Evolutionary conservation across 1,139 yeast species (phyloP).

Genomic region (Lodderomyces parapsilosis): DNA sequence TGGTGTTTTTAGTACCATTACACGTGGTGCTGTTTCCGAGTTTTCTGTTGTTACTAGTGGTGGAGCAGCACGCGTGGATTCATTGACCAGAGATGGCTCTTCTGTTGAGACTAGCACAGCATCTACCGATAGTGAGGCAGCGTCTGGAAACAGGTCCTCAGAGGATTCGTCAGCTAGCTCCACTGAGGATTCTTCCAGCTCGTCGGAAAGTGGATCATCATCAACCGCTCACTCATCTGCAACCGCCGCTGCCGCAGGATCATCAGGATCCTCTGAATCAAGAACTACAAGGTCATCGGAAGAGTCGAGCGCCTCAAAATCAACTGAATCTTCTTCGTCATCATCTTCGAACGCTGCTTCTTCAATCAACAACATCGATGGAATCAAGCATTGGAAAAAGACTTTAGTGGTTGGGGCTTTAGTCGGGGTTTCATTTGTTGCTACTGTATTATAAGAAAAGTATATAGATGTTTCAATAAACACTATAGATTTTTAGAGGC

Average conservation of each 20-base stretch:
- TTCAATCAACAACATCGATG: conserved; percentile 18
- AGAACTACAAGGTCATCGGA: conserved; percentile 11
- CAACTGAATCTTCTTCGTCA: conserved; percentile 3
- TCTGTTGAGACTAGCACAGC: conserved; percentile 4
- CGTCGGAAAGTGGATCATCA: conserved; percentile 4
- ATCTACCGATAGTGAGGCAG: not conserved
- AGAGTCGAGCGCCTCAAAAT: conserved; percentile 15
- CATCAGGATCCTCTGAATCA: conserved; percentile 12
- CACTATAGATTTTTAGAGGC: too few relatives aligned
- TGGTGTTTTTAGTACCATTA: conserved; percentile 12
- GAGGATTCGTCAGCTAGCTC: conserved; percentile 5
- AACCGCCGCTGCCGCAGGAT: conserved; percentile 7
- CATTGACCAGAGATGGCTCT: conserved; percentile 5
- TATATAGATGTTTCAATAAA: too few relatives aligned
- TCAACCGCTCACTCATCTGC: not conserved
- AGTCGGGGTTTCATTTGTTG: conserved; percentile 37
- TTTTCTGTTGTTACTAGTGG: conserved; percentile 20
- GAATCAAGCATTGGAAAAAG: conserved; percentile 39
- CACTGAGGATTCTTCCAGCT: too few relatives aligned
- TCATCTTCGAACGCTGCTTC: conserved; percentile 13
- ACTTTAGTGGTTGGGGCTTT: conserved; percentile 37
- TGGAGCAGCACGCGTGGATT: conserved; percentile 7
- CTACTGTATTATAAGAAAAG: not conserved
- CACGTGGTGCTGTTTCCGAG: conserved; percentile 19
- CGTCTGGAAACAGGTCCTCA: conserved; percentile 1